A percentile compares a stretch with the other conserved stretches of the same genome.
phyloP scores from a whole-genome alignment of 495 filamentous ascomycete species.

The Talaromyces ruber region DNA sequence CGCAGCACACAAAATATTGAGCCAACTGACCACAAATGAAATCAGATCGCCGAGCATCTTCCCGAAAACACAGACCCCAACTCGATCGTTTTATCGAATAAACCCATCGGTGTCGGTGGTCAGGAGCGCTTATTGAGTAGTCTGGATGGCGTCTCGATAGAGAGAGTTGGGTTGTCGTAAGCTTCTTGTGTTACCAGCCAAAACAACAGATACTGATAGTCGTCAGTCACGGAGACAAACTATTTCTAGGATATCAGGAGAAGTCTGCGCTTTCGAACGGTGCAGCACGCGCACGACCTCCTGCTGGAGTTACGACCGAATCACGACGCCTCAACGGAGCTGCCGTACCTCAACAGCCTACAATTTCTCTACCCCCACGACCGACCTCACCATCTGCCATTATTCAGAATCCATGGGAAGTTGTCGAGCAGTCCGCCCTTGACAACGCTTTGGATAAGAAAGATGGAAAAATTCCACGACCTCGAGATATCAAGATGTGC shows the following conservation, averaged over 20 bases:
- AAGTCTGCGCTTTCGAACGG: conserved; percentile 41
- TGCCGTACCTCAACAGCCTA: conserved; percentile 60
- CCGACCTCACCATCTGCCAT: conserved; percentile 46
- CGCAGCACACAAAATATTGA: neutral
- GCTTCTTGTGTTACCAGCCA: conserved; percentile 6
- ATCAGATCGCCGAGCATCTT: conserved; percentile 53
- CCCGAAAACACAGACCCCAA: conserved; percentile 63
- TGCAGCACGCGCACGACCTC: conserved; percentile 24
- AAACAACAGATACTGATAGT: neutral
- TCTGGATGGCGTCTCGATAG: conserved; percentile 58
- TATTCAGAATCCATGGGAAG: conserved; percentile 90
- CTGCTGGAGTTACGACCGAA: conserved; percentile 36
- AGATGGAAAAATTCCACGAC: conserved; percentile 86
- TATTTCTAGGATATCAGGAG: conserved; percentile 74
- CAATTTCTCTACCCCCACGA: conserved; percentile 52
- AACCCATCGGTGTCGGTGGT: conserved; percentile 61
- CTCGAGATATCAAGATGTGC: conserved; percentile 78
- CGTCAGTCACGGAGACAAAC: conserved; percentile 76
- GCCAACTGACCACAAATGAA: neutral
- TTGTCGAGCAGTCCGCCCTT: conserved; percentile 74
- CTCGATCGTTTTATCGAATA: conserved; percentile 73
- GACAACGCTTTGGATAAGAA: conserved; percentile 80
- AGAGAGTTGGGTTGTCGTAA: conserved; percentile 64
- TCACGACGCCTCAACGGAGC: conserved; percentile 62
- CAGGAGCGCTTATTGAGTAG: conserved; percentile 62